These are phyloP conservation scores for Calonectria pseudoreteaudii DNA, from an alignment of 2,329 filamentous ascomycete genomes.

Conservation along the genomic window DNA sequence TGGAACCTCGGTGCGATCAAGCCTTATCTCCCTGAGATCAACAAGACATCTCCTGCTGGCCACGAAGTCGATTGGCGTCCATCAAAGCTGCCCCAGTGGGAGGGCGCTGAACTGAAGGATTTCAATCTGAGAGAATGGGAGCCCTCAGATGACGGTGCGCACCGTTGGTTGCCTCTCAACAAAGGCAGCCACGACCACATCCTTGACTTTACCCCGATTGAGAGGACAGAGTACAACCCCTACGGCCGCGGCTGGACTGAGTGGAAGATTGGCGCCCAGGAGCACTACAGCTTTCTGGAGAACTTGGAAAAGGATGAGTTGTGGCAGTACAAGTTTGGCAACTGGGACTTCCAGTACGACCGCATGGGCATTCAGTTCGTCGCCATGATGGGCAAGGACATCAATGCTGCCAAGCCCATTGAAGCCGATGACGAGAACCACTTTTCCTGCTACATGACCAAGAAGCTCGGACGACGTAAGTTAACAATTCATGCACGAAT, in stretches of 20 bases:
- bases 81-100: constrained; percentile 52
- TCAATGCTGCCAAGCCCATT: constrained; percentile 60
- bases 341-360: constrained; percentile 61
- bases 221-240: constrained; percentile 59
- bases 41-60: constrained; percentile 37
- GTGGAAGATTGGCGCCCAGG: constrained; percentile 64
- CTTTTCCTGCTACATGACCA: constrained; percentile 53
- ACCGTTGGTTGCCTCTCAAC: constrained; percentile 63
- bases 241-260: constrained; percentile 57
- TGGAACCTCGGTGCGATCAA: constrained; percentile 64
- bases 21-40: constrained; percentile 64
- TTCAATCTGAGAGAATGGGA: constrained; percentile 48
- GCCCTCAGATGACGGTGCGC: constrained; percentile 52
- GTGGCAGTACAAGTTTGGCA: constrained; percentile 60
- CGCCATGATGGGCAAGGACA: constrained; percentile 64
- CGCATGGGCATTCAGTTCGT: constrained; percentile 67
- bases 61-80: constrained; percentile 51
- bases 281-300: constrained; percentile 61
- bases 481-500: neutral
- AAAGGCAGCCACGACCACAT: constrained; percentile 48
- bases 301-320: constrained; percentile 61
- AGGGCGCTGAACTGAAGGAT: constrained; percentile 36
- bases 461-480: constrained; percentile 52
- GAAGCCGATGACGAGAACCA: constrained; percentile 59
- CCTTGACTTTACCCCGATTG: constrained; percentile 59